A percentile compares a stretch with the other conserved stretches of the same genome.
These are phyloP conservation scores for Leishmania tarentolae DNA, from an alignment of 208 protist species.

Conservation along the genomic window DNA sequence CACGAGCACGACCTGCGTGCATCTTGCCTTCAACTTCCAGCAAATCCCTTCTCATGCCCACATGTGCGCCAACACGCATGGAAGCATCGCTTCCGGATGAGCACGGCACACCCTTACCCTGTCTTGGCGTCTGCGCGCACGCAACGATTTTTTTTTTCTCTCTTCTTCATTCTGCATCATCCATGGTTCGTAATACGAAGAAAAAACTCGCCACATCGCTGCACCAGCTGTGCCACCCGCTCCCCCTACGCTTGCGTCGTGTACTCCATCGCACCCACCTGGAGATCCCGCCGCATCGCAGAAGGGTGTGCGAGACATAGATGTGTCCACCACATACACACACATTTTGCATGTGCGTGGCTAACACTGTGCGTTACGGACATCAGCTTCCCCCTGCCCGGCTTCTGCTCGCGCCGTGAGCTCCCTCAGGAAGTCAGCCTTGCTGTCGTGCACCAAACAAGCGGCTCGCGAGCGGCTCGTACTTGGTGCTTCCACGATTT, in stretches of 20 bases:
- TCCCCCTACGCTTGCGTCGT: neutral
- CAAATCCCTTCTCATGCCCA: neutral
- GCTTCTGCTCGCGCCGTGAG: constrained; percentile 4
- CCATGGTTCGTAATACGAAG: neutral
- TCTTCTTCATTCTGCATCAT: neutral
- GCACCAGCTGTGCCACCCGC: neutral
- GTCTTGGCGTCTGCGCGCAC: neutral
- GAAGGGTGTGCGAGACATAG: neutral
- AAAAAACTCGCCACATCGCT: neutral
- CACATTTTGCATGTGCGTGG: neutral
- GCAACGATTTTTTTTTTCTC: neutral
- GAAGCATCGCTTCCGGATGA: neutral
- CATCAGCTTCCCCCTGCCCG: neutral
- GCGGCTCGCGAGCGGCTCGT: neutral
- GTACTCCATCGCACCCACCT: too few relatives aligned
- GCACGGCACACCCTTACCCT: neutral
- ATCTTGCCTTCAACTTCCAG: neutral
- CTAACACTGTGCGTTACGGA: neutral
- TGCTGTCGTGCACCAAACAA: neutral
- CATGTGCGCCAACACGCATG: neutral
- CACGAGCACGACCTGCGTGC: neutral
- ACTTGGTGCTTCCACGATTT: neutral
- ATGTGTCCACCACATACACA: neutral
- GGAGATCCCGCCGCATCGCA: too few relatives aligned
- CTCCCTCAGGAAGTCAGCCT: constrained; percentile 7